Evolutionary conservation across 371 early-diverging fungal species (phyloP).

Genomic region (Mucor saturninus): DNA sequence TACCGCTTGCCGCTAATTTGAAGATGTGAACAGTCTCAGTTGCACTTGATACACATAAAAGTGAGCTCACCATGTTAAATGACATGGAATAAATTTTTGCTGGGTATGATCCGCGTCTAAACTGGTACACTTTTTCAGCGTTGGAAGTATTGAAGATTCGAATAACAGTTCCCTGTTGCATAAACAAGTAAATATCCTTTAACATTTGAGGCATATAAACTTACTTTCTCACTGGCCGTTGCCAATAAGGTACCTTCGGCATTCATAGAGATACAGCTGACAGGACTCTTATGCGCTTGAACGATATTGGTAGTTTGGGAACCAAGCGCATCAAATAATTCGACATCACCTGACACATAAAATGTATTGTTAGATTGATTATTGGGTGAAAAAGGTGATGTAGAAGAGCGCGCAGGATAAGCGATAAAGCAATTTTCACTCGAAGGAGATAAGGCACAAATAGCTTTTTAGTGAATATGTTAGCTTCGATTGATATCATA

Average conservation of each 20-base stretch:
- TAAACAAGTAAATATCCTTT: not conserved
- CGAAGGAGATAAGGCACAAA: conserved; percentile 93
- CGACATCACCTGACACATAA: conserved; percentile 77
- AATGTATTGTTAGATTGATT: conserved; percentile 58
- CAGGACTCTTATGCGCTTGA: conserved; percentile 91
- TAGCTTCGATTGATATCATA: not conserved
- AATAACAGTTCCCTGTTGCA: conserved; percentile 88
- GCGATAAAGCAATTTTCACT: conserved; percentile 94
- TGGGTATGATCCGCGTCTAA: conserved; percentile 92
- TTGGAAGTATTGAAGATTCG: conserved; percentile 91
- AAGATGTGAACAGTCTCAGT: conserved; percentile 98
- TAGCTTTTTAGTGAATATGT: conserved; percentile 50
- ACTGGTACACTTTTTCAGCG: conserved; percentile 90
- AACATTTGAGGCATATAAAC: too few species aligned
- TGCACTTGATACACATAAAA: conserved; percentile 89
- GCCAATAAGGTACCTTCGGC: conserved; percentile 90
- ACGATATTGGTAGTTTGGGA: conserved; percentile 72
- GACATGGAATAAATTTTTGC: conserved; percentile 90
- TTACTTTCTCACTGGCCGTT: conserved; percentile 92
- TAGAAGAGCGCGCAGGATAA: conserved; percentile 48
- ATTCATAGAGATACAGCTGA: conserved; percentile 85
- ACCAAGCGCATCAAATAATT: conserved; percentile 90
- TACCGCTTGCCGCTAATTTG: conserved; percentile 55
- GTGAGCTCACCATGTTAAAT: conserved; percentile 81
- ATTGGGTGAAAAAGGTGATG: conserved; percentile 64